phyloP scores from a whole-genome alignment of 768 basidiomycete species.

The Favolaschia claudopus region DNA sequence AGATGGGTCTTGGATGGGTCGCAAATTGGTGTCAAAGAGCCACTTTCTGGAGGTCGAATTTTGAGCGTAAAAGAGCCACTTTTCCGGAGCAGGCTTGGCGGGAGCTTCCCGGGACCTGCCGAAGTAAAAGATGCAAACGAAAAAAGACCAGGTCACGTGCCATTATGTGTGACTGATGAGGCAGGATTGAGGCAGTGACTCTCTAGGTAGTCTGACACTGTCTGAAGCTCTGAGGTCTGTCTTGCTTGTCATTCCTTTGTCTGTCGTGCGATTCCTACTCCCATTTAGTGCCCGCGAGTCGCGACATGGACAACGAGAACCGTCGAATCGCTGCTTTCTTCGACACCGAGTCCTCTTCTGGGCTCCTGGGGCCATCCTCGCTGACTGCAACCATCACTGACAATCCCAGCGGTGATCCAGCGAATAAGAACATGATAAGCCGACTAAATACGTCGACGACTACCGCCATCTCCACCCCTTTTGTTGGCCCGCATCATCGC shows the following conservation, averaged over 20 bases:
- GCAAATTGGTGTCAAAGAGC: too few species aligned
- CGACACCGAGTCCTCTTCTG: constrained; percentile 69
- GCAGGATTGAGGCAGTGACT: too few species aligned
- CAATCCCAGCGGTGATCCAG: constrained; percentile 36
- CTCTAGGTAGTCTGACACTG: too few species aligned
- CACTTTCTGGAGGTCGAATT: too few species aligned
- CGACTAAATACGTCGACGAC: constrained; percentile 58
- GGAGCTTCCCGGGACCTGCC: too few species aligned
- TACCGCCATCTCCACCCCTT: constrained; percentile 78
- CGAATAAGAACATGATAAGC: constrained; percentile 45
- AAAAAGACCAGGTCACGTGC: too few species aligned
- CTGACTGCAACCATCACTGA: constrained; percentile 43
- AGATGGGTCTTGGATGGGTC: too few species aligned
- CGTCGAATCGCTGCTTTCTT: constrained; percentile 79
- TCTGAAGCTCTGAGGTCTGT: constrained; percentile 58
- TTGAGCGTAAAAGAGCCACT: too few species aligned
- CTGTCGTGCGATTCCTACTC: not conserved
- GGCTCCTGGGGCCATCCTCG: constrained; percentile 45
- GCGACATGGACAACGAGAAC: constrained; percentile 63
- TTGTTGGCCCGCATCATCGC: constrained; percentile 68
- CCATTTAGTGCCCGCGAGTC: constrained; percentile 43
- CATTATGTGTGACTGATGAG: too few species aligned
- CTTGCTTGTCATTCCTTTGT: constrained; percentile 11
- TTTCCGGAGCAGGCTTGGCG: too few species aligned
- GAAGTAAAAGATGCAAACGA: too few species aligned